Evolutionary conservation across 345 rosid species (phyloP), one percentile per base, ranked within the genome.

Genomic region (Gossypium arboreum): DNA sequence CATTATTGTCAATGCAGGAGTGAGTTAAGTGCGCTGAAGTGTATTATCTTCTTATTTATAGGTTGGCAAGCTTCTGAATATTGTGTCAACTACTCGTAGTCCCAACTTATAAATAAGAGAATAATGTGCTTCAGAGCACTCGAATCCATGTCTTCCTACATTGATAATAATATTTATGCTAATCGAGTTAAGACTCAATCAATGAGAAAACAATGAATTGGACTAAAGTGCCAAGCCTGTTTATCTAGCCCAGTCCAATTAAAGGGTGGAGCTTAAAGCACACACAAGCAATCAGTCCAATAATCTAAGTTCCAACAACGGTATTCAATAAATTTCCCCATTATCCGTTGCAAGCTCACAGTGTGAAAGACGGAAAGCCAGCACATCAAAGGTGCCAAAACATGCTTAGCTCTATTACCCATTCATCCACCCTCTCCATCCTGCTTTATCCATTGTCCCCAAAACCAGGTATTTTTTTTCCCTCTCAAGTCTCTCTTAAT

Each of bases 111-210:
- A 34, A 34, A 34, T 34, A 34, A 34, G 7, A 34, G 1, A 0
- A 34, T 34, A 34, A 34, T 34, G 1, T 5, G 7, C 0, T 34
- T 34, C 0, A 34, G 0, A 0, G 7, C 41, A 1, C 1, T 34
- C 1, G 1, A 34, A 34, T 0, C 1, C 0, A 34, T 34, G 1
- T 34, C 41, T 1, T 5, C 0, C 0, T 34, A 0, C 1, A 34
- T 1, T 34, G 0, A 5, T 1, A 5, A 34, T 34, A 34, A 34
- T 34, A 34, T 5, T 0, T 0, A 34, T 34, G 0, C 1, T 0
- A 34, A 34, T 5, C 7, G 41, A 34, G 0, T 34, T 34, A 34
- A 34, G 0, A 34, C 41, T 34, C 1, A 45, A 45, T 45, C 3
- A 45, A 11, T 7, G 3, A 45, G 0, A 45, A 8, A 9, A 45